These are phyloP conservation scores for Blepharisma japonicum DNA, from an alignment of 73 alveolate genomes.

Conservation along the genomic window DNA sequence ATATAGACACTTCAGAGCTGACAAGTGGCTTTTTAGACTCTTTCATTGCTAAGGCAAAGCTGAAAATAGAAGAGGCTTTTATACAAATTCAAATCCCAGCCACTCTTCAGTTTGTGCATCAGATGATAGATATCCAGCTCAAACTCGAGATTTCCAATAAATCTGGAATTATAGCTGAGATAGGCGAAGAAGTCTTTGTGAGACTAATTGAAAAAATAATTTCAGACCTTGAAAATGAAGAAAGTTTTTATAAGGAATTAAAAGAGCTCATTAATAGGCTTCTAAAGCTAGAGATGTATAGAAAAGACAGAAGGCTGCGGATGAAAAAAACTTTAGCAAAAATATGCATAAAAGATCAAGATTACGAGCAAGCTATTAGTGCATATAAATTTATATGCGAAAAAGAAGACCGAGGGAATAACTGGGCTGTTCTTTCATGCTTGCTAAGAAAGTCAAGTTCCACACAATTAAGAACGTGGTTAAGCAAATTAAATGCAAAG, in stretches of 20 bases:
- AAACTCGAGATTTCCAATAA: neutral
- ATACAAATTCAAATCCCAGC: neutral
- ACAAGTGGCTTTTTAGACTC: neutral
- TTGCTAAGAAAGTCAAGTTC: neutral
- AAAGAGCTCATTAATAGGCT: neutral
- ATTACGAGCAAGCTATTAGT: conserved; percentile 25
- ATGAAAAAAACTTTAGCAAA: conserved; percentile 7
- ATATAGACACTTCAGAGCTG: neutral
- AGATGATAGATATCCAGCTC: neutral
- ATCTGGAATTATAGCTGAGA: neutral
- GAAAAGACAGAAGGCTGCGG: neutral
- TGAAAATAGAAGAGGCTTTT: conserved; percentile 3
- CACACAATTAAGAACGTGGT: conserved; percentile 10
- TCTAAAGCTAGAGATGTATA: neutral
- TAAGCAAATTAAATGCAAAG: neutral
- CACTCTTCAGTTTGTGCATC: neutral
- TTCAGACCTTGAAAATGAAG: neutral
- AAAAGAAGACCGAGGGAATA: conserved; percentile 1
- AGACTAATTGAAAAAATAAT: neutral
- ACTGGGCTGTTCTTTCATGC: conserved; percentile 1
- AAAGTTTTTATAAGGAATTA: neutral
- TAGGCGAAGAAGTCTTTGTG: conserved; percentile 10
- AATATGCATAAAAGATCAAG: conserved; percentile 3
- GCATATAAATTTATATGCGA: conserved; percentile 16
- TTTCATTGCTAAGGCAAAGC: neutral